A percentile compares a stretch with the other conserved stretches of the same genome.
Conservation (phyloP, 2,329 filamentous ascomycete genomes). For the Botryotinia calthae region DNA sequence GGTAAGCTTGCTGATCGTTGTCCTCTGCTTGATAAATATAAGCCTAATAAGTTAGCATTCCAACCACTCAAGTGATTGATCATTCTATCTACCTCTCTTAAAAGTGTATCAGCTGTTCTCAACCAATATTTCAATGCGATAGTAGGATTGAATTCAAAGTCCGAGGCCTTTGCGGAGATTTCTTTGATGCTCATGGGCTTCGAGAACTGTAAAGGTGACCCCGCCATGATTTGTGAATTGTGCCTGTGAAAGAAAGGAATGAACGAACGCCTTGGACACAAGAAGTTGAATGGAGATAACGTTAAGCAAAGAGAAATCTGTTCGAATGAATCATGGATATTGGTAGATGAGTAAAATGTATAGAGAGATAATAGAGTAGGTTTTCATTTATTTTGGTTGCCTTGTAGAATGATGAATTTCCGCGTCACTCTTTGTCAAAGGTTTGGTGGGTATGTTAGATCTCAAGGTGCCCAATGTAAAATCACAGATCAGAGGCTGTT, state of each 20-base stretch:
- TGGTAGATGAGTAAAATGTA: neutral
- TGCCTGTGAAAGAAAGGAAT: neutral
- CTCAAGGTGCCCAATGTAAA: constrained; percentile 7
- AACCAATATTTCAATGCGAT: constrained; percentile 81
- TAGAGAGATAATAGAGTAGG: neutral
- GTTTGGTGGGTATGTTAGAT: neutral
- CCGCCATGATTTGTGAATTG: constrained; percentile 33
- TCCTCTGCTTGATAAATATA: constrained; percentile 81
- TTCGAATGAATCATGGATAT: neutral
- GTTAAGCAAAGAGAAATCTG: neutral
- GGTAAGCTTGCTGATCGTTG: constrained; percentile 83
- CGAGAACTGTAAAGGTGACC: constrained; percentile 29
- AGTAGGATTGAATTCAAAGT: constrained; percentile 76
- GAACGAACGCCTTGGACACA: neutral
- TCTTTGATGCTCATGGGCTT: constrained; percentile 71
- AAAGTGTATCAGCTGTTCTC: constrained; percentile 73
- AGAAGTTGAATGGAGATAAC: neutral
- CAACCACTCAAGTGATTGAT: neutral
- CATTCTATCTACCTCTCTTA: constrained; percentile 66
- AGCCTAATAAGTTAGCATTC: constrained; percentile 53
- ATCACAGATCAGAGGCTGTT: neutral
- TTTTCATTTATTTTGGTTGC: neutral
- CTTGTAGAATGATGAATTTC: neutral
- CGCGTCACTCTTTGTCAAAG: neutral
- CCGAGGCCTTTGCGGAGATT: constrained; percentile 70